Evolutionary conservation across 805 yeast species (phyloP), one percentile per base, ranked within the genome.

Genomic region (Candida dajiaensis): DNA sequence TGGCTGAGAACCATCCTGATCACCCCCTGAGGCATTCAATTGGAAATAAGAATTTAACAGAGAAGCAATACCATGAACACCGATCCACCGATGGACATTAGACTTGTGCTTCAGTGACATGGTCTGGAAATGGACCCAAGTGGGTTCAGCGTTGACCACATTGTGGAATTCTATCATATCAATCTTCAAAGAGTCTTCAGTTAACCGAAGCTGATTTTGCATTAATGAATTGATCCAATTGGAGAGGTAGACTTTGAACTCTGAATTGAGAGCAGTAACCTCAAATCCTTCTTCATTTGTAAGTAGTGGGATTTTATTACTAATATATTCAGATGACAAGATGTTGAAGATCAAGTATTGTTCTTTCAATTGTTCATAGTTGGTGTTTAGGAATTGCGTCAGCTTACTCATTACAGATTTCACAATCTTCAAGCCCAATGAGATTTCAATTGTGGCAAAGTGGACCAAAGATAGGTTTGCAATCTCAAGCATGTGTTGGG

Each of bases 331-430:
- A 19, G 75, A 57, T 2, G 72, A 62, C n/a, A 78, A 45, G 41
- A 78, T 69, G 10, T 73, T 55, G 50, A 81, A 78, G 3, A 72
- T 53, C 5, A 68, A 52, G 12, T 78, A 50, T 53, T 80, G 81
- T 13, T 64, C 64, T 41, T 66, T 70, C 3, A 79, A 50, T 0
- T 66, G 56, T 2, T 68, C 74, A 53, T 69, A 71, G 10, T 72
- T 70, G 1, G 80, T 64, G 11, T 66, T 55, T 18, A 67, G 60
- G n/a, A 74, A 58, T 22, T 55, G 58, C 3, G 70, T 48, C 3
- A 71, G 52, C 15, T 69, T 59, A 12, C 52, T 58, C 23, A 74
- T 49, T 0, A 80, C 78, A 1, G 72, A 38, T 36, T 60, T 61
- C 13, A 71, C 66, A 3, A 80, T 50, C 18, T 56, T 52, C 49